Base-by-base conservation (phyloP, 73 alveolate genomes). In the Symbiodinium pilosum region DNA sequence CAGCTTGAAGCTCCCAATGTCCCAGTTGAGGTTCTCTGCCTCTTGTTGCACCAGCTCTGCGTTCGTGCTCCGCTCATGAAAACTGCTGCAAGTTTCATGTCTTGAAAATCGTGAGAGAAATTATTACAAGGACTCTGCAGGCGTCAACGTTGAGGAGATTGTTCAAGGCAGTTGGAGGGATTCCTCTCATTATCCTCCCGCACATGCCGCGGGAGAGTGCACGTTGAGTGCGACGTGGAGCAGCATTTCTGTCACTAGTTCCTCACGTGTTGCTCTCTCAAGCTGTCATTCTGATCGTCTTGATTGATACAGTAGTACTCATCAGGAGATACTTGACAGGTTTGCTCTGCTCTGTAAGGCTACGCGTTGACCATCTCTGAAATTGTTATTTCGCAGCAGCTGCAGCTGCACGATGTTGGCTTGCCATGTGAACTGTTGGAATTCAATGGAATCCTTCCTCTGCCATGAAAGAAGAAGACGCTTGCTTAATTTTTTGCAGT, bases 1-100 rank as follows among this genome's bases (percentile, higher is more conserved):
- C n/a, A n/a, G n/a, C n/a, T n/a, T n/a, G n/a, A n/a, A n/a, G 71
- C 34, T 5, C 73, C 26, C 34, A 8, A 24, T 54, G 71, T 54
- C 71, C 18, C n/a, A 26, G 4, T 43, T 42, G 20, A 89, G 95
- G 95, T 89, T 24, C 34, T 89, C 40, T 86, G 75, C 26, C 47
- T 91, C 54, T 43, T 91, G 81, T 42, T 91, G 18, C 97, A 91
- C 42, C 97, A 91, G 77, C 77, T 91, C 39, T 91, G 97, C 81
- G 32, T 43, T 71, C 97, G 97, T 69, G 28, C 40, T 47, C 34
- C 38, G 43, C 85, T 36, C 85, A 32, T 16, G 44, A 34, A n/a
- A 64, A n/a, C n/a, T n/a, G n/a, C n/a, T n/a, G n/a, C n/a, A n/a
- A n/a, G n/a, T n/a, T n/a, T n/a, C n/a, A n/a, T n/a, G n/a, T n/a